A percentile compares a stretch with the other conserved stretches of the same genome.
Conservation (phyloP, 1,284 basidiomycete genomes). For the Tilletiopsis washingtonensis region DNA sequence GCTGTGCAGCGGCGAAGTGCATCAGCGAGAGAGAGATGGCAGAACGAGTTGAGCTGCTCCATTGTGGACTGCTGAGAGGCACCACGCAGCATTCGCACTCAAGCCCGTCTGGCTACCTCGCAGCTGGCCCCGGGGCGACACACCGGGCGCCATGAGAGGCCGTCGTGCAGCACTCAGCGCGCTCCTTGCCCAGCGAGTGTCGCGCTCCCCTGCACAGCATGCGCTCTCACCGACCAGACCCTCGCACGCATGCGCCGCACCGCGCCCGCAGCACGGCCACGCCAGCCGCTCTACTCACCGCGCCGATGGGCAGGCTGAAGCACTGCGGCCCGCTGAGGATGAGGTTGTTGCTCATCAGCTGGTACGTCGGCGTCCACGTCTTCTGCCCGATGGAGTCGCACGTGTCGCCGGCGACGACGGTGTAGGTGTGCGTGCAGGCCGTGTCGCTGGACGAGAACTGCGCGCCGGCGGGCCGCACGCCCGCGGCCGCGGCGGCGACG, state of each 20-base stretch:
- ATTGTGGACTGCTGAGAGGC: neutral
- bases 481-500: too few relatives aligned
- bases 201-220: too few relatives aligned
- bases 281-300: constrained; percentile 56
- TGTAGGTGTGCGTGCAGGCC: constrained; percentile 59
- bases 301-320: constrained; percentile 56
- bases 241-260: too few relatives aligned
- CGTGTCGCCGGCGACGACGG: constrained; percentile 57
- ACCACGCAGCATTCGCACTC: too few relatives aligned
- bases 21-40: neutral
- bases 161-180: too few relatives aligned
- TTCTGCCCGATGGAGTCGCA: constrained; percentile 64
- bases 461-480: too few relatives aligned
- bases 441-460: constrained; percentile 33
- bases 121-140: too few relatives aligned
- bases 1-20: too few relatives aligned
- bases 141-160: too few relatives aligned
- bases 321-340: constrained; percentile 54
- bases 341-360: constrained; percentile 60
- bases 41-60: constrained; percentile 52
- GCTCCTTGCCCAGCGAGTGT: too few relatives aligned
- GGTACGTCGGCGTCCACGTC: constrained; percentile 64
- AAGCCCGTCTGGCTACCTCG: too few relatives aligned
- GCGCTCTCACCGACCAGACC: too few relatives aligned
- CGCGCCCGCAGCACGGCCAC: constrained; percentile 35